Base-by-base conservation (phyloP, 202 grass and related monocot genomes). In the Hordeum pubiflorum region DNA sequence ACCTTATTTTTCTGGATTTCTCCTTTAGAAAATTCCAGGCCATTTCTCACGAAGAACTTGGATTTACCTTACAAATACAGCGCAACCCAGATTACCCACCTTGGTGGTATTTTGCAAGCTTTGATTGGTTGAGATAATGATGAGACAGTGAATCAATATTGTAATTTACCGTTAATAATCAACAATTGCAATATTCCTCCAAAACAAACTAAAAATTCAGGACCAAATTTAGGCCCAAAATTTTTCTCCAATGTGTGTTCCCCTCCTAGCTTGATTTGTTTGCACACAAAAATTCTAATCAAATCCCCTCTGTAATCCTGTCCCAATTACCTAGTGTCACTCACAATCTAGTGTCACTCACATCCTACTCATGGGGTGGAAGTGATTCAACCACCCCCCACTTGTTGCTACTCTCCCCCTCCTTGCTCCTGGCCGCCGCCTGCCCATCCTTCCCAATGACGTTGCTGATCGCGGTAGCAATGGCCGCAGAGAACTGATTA, bases 391-490 rank as follows among this genome's bases (percentile, higher is more conserved):
- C 54, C 38, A 90, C 77, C 6, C 82, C 48, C 84, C 82, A 89
- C 33, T 86, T 92, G 54, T 27, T 88, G 67, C 84, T 90, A 76
- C 78, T 90, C 82, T 88, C 85, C 33, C 89, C 89, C 11, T 90
- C 89, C 77, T 95, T 91, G 39, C 75, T 89, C 32, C 81, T 55
- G 31, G 55, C 50, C n/a, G 56, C 50, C 23, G 56, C 36, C 71
- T 82, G 81, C 39, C 77, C 79, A n/a, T 94, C 87, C 60, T 92
- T 97, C 50, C 76, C 91, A 40, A 80, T 87, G 54, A 78, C 91
- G 63, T 68, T 85, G 39, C 39, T 93, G 78, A 88, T 81, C 21
- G 89, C 85, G 5, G 87, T 79, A 0, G 87, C 79, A 4, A 94
- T 83, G 9, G 88, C 80, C 15, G 78, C 77, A 0, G 85, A 86